Percentiles rank a stretch among this genome's conserved stretches.
Evolutionary conservation across 352 stramenopile genomes (phyloP).

Genomic region (Ochromonadaceae sp.): DNA sequence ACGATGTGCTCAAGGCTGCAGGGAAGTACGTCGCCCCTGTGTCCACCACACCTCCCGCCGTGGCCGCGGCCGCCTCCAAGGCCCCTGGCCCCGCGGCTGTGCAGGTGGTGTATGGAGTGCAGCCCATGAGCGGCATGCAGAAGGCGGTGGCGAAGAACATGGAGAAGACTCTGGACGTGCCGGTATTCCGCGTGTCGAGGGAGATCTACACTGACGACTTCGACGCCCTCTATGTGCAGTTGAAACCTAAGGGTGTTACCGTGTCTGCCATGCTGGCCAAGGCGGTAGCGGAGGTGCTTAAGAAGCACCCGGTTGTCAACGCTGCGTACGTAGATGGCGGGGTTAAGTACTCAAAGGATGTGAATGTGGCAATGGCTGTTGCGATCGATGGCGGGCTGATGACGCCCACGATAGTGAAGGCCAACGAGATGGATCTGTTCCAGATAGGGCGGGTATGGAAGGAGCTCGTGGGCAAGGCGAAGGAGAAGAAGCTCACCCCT

Average conservation of each 20-base stretch:
- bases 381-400: slow-evolving; percentile 63
- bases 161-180: slow-evolving; percentile 49
- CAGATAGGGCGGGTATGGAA: slow-evolving; percentile 56
- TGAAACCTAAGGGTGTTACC: slow-evolving; percentile 52
- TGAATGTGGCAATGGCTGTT: slow-evolving; percentile 69
- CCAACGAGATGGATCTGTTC: slow-evolving; percentile 49
- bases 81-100: background rate
- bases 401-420: slow-evolving; percentile 57
- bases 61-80: background rate
- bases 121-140: slow-evolving; percentile 53
- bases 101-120: slow-evolving; percentile 2
- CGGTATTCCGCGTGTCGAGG: slow-evolving; percentile 54
- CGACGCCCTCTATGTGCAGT: slow-evolving; percentile 53
- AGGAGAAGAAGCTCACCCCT: slow-evolving; percentile 41
- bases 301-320: slow-evolving; percentile 64
- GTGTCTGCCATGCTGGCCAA: slow-evolving; percentile 57
- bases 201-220: slow-evolving; percentile 59
- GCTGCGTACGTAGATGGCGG: slow-evolving; percentile 44
- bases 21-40: slow-evolving; percentile 26
- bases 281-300: slow-evolving; percentile 49
- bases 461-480: slow-evolving; percentile 59
- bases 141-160: slow-evolving; percentile 67
- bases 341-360: slow-evolving; percentile 58
- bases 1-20: slow-evolving; percentile 50
- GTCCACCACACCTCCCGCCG: background rate